A percentile compares a stretch with the other conserved stretches of the same genome.
These are phyloP conservation scores for Aureobasidium melanogenum DNA, from an alignment of 2,329 filamentous ascomycete genomes.

Conservation along the genomic window DNA sequence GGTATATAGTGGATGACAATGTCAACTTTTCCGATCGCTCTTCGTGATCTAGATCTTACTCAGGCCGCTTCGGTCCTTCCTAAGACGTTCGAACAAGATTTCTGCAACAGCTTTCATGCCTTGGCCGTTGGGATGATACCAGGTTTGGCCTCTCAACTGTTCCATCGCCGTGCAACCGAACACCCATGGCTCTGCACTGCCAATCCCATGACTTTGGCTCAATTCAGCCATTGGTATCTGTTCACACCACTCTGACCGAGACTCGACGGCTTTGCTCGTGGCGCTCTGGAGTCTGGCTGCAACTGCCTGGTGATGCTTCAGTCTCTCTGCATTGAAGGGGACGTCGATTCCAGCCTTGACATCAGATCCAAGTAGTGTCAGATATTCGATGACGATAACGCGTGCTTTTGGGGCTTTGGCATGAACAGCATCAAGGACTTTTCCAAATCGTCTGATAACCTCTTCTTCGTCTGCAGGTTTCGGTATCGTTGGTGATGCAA, in stretches of 20 bases:
- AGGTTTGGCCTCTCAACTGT: not conserved
- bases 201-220: not conserved
- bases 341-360: not conserved
- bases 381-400: not conserved
- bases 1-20: not conserved
- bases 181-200: not conserved
- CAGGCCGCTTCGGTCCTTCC: not conserved
- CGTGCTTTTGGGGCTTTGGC: not conserved
- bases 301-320: not conserved
- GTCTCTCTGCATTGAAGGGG: not conserved
- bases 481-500: not conserved
- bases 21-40: not conserved
- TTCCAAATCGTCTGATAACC: not conserved
- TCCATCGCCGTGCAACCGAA: not conserved
- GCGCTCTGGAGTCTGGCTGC: not conserved
- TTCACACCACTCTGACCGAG: not conserved
- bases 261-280: not conserved
- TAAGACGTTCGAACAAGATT: not conserved
- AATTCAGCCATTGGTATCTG: not conserved
- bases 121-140: not conserved
- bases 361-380: not conserved
- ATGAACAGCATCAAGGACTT: not conserved
- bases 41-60: not conserved
- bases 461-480: not conserved
- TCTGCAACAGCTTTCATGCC: slow-evolving; percentile 1